Percentiles rank a stretch among this genome's conserved stretches.
These are phyloP conservation scores for Cenchrus purpureus DNA, from an alignment of 176 grass and related monocot species.

Conservation along the genomic window DNA sequence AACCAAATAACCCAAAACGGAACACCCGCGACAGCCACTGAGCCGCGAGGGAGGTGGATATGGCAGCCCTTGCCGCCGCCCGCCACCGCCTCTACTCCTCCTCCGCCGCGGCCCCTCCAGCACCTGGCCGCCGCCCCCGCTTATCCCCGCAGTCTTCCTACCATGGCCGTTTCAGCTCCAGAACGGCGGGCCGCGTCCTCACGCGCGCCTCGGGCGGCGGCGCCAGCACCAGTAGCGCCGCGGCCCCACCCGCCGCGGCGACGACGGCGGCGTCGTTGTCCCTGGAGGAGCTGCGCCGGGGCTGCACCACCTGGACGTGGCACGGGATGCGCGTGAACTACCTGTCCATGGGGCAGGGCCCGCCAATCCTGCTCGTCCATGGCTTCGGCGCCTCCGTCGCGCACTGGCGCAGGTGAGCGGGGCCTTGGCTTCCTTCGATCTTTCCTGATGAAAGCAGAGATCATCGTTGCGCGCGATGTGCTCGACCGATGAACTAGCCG, in stretches of 20 bases:
- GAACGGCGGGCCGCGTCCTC: constrained; percentile 18
- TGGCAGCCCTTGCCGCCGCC: constrained; percentile 47
- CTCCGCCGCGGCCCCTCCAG: not conserved
- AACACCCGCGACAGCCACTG: not conserved
- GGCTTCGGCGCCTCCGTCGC: constrained; percentile 89
- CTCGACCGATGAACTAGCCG: constrained; percentile 9
- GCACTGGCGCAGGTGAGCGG: constrained; percentile 88
- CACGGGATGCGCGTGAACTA: constrained; percentile 83
- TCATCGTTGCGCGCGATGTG: constrained; percentile 9
- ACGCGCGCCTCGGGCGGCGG: constrained; percentile 23
- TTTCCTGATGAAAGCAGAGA: not conserved
- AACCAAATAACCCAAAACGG: too few relatives aligned
- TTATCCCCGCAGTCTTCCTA: not conserved
- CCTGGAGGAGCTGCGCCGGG: constrained; percentile 65
- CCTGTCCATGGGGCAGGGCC: constrained; percentile 70
- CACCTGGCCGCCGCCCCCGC: not conserved
- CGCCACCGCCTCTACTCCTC: constrained; percentile 20
- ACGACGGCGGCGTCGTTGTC: not conserved
- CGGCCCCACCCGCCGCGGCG: not conserved
- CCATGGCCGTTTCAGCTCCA: constrained; percentile 27
- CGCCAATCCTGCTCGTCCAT: constrained; percentile 84
- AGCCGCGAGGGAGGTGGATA: constrained; percentile 41
- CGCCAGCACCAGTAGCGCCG: constrained; percentile 12
- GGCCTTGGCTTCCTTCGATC: not conserved
- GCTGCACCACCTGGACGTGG: constrained; percentile 72